Conservation (phyloP, 768 basidiomycete species). For the Collybia nuda region DNA sequence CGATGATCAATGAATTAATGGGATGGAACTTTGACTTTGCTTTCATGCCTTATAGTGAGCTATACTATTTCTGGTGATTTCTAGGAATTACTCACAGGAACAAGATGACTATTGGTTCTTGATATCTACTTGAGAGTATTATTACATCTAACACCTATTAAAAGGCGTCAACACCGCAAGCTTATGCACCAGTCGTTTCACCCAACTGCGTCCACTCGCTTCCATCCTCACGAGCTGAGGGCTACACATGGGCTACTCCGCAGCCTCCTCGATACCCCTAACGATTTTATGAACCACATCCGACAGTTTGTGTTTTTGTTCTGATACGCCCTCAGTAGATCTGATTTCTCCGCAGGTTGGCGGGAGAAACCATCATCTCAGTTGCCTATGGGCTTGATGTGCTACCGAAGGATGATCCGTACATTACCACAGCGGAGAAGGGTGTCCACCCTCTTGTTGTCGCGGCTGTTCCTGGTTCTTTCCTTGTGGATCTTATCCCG, state of each 20-base stretch:
- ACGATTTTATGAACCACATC: constrained; percentile 11
- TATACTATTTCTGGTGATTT: background rate
- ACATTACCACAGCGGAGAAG: constrained; percentile 28
- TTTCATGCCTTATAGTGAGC: constrained; percentile 15
- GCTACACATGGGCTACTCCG: constrained; percentile 21
- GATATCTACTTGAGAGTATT: background rate
- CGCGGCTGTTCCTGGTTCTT: constrained; percentile 25
- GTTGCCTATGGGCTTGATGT: constrained; percentile 34
- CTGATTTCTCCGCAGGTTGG: constrained; percentile 6
- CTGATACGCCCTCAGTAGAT: background rate
- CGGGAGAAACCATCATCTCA: constrained; percentile 26
- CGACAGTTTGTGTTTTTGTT: constrained; percentile 8
- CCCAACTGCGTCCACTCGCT: constrained; percentile 11
- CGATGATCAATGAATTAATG: constrained; percentile 23
- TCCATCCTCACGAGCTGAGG: constrained; percentile 17
- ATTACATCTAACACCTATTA: background rate
- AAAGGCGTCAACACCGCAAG: constrained; percentile 22
- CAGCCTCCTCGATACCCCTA: constrained; percentile 16
- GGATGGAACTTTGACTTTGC: constrained; percentile 18
- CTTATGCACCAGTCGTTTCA: constrained; percentile 23
- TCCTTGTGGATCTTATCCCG: constrained; percentile 29
- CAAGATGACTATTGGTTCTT: constrained; percentile 11
- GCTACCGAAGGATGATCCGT: constrained; percentile 29
- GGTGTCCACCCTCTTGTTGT: constrained; percentile 24
- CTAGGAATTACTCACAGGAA: background rate